phyloP scores from a whole-genome alignment of 495 filamentous ascomycete species.

The Aspergillus hancockii region DNA sequence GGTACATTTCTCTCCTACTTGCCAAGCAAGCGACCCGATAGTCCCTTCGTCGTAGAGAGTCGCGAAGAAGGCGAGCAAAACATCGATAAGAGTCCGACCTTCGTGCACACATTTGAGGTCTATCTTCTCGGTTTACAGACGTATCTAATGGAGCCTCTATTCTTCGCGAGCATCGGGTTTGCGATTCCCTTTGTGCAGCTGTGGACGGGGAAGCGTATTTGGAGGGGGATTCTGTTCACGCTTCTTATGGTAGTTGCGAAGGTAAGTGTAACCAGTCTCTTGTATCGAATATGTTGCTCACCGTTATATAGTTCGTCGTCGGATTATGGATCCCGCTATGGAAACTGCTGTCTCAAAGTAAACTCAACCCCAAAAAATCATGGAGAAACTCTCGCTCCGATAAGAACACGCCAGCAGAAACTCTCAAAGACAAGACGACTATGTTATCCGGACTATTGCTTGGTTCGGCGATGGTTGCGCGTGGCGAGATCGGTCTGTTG shows the following conservation, averaged over 20 bases:
- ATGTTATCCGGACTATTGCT: constrained; percentile 56
- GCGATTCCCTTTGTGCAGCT: constrained; percentile 70
- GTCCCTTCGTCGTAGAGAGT: constrained; percentile 35
- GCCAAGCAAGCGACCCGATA: constrained; percentile 33
- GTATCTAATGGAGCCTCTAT: constrained; percentile 66
- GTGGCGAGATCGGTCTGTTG: constrained; percentile 77
- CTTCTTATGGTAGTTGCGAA: constrained; percentile 69
- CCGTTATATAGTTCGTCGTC: constrained; percentile 26
- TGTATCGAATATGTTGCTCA: not conserved
- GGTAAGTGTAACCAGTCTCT: constrained; percentile 24
- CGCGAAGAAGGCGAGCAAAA: constrained; percentile 44
- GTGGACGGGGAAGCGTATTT: constrained; percentile 62
- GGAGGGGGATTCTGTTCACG: constrained; percentile 68
- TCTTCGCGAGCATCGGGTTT: constrained; percentile 74
- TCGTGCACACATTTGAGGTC: constrained; percentile 36
- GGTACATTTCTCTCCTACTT: constrained; percentile 57
- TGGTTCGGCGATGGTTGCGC: constrained; percentile 65
- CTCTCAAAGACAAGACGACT: not conserved
- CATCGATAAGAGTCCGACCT: constrained; percentile 36
- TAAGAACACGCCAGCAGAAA: not conserved
- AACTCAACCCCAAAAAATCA: constrained; percentile 7
- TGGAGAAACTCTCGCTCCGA: not conserved
- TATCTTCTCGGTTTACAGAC: constrained; percentile 39
- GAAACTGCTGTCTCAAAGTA: constrained; percentile 8
- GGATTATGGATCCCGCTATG: constrained; percentile 33